Conservation (phyloP, 441 rosid species). For the Adansonia rubrostipa region DNA sequence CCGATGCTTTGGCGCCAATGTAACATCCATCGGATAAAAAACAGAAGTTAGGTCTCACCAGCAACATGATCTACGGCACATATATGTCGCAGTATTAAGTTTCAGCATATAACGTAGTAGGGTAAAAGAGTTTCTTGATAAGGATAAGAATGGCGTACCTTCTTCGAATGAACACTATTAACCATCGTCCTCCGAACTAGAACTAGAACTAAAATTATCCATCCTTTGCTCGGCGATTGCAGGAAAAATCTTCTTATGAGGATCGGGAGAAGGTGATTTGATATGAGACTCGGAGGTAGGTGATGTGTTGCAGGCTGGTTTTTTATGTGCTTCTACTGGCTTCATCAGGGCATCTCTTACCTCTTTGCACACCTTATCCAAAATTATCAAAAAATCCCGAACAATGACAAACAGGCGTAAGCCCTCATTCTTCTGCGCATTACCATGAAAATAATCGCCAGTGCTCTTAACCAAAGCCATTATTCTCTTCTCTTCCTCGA, state of each 20-base stretch:
- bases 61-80: neutral
- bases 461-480: conserved; percentile 86
- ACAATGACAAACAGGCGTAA: conserved; percentile 75
- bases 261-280: conserved; percentile 47
- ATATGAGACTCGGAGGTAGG: conserved; percentile 32
- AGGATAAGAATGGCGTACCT: neutral
- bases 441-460: conserved; percentile 96
- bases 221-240: conserved; percentile 61
- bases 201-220: conserved; percentile 36
- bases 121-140: neutral
- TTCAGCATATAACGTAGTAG: conserved; percentile 2
- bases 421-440: conserved; percentile 85
- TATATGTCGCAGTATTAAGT: neutral
- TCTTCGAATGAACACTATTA: neutral
- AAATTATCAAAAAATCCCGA: conserved; percentile 75
- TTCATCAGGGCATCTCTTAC: conserved; percentile 55
- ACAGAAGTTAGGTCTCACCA: conserved; percentile 3
- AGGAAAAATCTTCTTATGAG: conserved; percentile 62
- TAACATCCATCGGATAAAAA: neutral
- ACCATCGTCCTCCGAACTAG: conserved; percentile 42
- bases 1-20: neutral
- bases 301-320: conserved; percentile 39
- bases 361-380: conserved; percentile 89
- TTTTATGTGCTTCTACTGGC: conserved; percentile 49
- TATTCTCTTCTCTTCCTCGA: conserved; percentile 83